These are phyloP conservation scores for Salix koriyanagi DNA, from an alignment of 345 rosid species.

Conservation along the genomic window DNA sequence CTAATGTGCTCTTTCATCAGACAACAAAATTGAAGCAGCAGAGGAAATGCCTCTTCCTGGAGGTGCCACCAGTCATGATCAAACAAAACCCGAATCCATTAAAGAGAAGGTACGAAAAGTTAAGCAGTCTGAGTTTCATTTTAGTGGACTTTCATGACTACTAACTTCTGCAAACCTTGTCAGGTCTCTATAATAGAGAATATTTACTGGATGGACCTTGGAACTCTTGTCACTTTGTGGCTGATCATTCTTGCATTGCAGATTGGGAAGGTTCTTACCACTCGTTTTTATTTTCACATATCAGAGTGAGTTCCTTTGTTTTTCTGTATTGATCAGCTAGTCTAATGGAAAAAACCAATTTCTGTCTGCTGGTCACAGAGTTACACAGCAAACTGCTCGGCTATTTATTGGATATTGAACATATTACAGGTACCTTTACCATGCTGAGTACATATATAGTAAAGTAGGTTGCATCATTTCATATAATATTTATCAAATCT, in stretches of 20 bases:
- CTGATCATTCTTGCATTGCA: conserved; percentile 32
- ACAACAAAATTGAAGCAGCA: conserved; percentile 12
- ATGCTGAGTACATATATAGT: background rate
- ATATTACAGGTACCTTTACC: conserved; percentile 48
- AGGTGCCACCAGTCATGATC: conserved; percentile 3
- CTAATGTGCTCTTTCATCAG: conserved; percentile 17
- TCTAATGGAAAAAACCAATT: background rate
- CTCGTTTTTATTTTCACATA: background rate
- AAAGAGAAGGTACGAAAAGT: conserved; percentile 17
- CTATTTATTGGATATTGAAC: conserved; percentile 58
- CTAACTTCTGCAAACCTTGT: background rate
- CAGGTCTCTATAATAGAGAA: conserved; percentile 44
- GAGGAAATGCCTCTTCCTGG: conserved; percentile 24
- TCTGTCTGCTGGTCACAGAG: conserved; percentile 38
- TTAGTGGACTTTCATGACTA: background rate
- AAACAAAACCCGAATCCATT: conserved; percentile 6
- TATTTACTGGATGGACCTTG: conserved; percentile 40
- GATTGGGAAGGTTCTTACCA: conserved; percentile 36
- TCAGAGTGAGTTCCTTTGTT: too few species aligned
- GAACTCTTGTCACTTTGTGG: conserved; percentile 42
- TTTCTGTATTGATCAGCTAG: conserved; percentile 1
- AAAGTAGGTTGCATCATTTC: background rate
- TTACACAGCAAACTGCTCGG: conserved; percentile 52
- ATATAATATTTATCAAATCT: background rate
- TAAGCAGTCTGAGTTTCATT: background rate